Evolutionary conservation across 805 yeast genomes (phyloP), one percentile per base, ranked within the genome.

Genomic region (Phaffomyces thermotolerans): DNA sequence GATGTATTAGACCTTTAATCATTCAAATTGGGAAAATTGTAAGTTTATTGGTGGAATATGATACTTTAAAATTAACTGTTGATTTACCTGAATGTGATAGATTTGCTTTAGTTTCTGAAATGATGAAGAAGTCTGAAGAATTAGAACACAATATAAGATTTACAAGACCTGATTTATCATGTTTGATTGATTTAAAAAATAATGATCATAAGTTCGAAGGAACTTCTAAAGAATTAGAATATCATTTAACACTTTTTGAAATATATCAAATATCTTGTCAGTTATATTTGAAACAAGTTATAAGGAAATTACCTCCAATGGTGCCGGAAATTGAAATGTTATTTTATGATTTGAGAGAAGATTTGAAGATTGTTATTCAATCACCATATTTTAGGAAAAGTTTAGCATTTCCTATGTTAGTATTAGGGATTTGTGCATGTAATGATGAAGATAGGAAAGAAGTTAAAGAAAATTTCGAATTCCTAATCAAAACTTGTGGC

Each of bases 181-280:
- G 72, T 39, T 54, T 77, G 34, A 52, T 27, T 27, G 29, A 27
- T 27, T 9, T 27, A 27, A 27, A 27, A 13, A 13, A 27, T 9
- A 27, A 27, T 27, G 13, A 27, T 9, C 9, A 27, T 27, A 13
- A 27, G 12, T 10, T 58, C 13, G 27, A 41, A 22, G 24, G 45
- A 9, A 40, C 25, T 6, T 22, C 43, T 8, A 22, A 48, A 17
- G 82, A 79, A 40, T 54, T 78, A 34, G 83, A 79, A 54, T 61
- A 71, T 46, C 84, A 79, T 55, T 60, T 79, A 37, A 77, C 84
- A 0, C 54, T 77, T 27, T 79, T 78, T 53, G 84, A 79, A 52
- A 72, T 78, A 9, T 75, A 71, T 50, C 83, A 79, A 58, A 52
- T 77, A 12, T 67, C 79, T 24, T 69, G 78, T 8, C 75, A 71